phyloP scores from a whole-genome alignment of 148 eudicot genomes.

The Cornus controversa region DNA sequence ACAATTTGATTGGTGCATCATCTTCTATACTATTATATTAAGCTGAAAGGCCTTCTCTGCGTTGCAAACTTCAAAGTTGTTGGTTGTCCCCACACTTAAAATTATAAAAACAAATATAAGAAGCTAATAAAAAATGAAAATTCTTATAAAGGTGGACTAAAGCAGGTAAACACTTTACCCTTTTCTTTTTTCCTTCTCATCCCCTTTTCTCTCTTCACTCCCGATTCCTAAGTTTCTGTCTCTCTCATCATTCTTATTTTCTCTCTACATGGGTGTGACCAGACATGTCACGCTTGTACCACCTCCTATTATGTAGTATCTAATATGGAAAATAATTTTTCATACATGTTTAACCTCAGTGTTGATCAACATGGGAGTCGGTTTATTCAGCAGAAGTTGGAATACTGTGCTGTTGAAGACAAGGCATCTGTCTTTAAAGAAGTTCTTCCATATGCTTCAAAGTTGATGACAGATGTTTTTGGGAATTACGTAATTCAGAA shows the following conservation, averaged over 20 bases:
- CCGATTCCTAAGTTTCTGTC: neutral
- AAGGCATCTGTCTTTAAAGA: slow-evolving; percentile 82
- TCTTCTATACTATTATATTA: neutral
- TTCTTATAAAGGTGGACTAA: neutral
- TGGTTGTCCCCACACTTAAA: neutral
- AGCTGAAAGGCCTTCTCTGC: too few relatives aligned
- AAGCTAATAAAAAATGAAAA: neutral
- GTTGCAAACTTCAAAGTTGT: neutral
- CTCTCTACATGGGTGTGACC: neutral
- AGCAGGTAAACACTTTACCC: neutral
- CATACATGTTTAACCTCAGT: slow-evolving; percentile 39
- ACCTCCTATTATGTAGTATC: neutral
- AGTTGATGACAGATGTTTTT: slow-evolving; percentile 92
- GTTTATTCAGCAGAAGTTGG: slow-evolving; percentile 92
- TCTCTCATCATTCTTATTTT: neutral
- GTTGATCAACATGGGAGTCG: slow-evolving; percentile 98
- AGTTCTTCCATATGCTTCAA: slow-evolving; percentile 80
- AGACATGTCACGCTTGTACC: neutral
- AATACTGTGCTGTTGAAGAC: slow-evolving; percentile 66
- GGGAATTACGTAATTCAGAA: slow-evolving; percentile 98
- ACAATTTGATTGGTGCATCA: neutral
- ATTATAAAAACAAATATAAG: too few relatives aligned
- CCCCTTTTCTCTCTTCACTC: neutral
- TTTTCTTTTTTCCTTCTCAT: neutral
- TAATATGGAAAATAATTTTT: neutral